These are phyloP conservation scores for Chondrus crispus DNA, from an alignment of 23 red algal species.

Conservation along the genomic window DNA sequence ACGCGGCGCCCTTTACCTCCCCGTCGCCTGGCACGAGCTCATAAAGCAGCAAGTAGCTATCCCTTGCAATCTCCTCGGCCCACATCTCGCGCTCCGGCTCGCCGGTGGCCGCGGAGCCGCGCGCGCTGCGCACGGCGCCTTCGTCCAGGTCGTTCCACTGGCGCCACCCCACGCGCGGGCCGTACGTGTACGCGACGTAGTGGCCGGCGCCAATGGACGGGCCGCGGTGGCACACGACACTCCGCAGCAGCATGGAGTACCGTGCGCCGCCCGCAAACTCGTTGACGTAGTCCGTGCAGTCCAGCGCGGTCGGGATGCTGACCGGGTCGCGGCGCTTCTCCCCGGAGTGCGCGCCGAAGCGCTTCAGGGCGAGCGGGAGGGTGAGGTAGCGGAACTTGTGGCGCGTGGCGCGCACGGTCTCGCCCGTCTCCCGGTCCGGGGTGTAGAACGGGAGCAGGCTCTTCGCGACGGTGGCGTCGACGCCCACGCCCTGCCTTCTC, in stretches of 20 bases:
- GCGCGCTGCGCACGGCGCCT: not conserved
- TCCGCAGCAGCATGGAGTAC: constrained; percentile 25
- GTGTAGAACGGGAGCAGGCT: constrained; percentile 52
- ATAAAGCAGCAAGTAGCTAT: constrained; percentile 64
- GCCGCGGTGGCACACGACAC: constrained; percentile 53
- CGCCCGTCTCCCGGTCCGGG: constrained; percentile 47
- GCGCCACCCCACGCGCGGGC: constrained; percentile 31
- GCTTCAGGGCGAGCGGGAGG: constrained; percentile 55
- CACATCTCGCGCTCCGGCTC: not conserved
- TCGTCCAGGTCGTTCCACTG: constrained; percentile 49
- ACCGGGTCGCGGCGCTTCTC: constrained; percentile 21
- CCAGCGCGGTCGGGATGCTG: not conserved
- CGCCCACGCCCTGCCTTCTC: not conserved
- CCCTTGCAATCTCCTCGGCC: constrained; percentile 40
- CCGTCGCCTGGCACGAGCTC: constrained; percentile 45
- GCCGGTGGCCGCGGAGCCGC: not conserved
- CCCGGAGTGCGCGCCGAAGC: constrained; percentile 17
- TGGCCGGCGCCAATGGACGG: constrained; percentile 9
- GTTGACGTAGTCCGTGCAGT: not conserved
- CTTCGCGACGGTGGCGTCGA: constrained; percentile 12
- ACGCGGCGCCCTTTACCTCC: not conserved
- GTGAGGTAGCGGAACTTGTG: constrained; percentile 36
- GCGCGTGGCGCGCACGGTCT: not conserved
- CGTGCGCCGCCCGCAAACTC: not conserved
- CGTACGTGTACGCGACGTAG: constrained; percentile 55